Base-by-base conservation (phyloP, 352 stramenopile genomes). In the Pythium guiyangense region DNA sequence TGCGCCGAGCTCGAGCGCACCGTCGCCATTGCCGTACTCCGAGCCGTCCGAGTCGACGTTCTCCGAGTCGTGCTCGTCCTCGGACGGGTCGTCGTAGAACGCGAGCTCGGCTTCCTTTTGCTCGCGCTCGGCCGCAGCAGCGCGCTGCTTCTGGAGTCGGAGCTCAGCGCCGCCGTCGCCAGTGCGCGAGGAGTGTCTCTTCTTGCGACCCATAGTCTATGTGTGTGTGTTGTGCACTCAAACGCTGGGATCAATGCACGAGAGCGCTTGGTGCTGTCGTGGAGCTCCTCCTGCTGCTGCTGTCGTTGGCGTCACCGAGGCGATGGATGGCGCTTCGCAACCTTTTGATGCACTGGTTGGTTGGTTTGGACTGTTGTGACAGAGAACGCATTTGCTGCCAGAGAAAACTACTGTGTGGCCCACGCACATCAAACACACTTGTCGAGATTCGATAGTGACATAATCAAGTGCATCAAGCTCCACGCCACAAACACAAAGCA, bases 51-150 rank as follows among this genome's bases (percentile, higher is more conserved):
- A 89, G 64, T 72, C 73, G 3, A 69, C 66, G 37, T 73, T 69
- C 44, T 88, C 78, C 46, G 66, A 78, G 52, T 73, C 68, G 58
- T 76, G 72, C 31, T 94, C 81, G 60, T 88, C 73, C 42, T 88
- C 81, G 2, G 84, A 94, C 53, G 84, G 84, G 44, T 94, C 80
- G 60, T 92, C 84, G 52, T 80, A 90, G 71, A 94, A 92, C 59
- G 79, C 74, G n/a, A 94, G 69, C 72, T 94, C 82, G 42, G 77
- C 77, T 2, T 74, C 45, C 54, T 90, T 75, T 51, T 91, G 69
- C 20, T 61, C 77, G 26, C 71, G 64, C 66, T 88, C 63, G 9
- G 79, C 82, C 0, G 69, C 69, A 47, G 87, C 80, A 26, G 88
- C 55, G 55, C 87, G 69, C 60, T 82, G 62, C 59, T 90, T 84